These are phyloP conservation scores for Paracoccidioides brasiliensis DNA, from an alignment of 2,329 filamentous ascomycete genomes.

Conservation along the genomic window DNA sequence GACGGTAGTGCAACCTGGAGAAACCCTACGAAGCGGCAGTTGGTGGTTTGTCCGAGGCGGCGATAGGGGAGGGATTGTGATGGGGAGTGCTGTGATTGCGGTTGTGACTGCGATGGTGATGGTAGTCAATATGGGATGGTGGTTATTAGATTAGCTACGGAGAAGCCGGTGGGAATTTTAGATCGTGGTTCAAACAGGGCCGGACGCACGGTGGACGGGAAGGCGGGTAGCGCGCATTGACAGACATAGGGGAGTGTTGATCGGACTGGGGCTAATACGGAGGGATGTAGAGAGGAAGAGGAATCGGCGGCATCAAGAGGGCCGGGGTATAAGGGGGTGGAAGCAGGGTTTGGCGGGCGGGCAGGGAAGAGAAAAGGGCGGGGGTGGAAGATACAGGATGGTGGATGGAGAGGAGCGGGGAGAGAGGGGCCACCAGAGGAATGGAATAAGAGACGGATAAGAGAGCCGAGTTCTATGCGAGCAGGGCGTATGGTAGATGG, in stretches of 20 bases:
- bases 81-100: background rate
- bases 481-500: background rate
- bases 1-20: constrained; percentile 3
- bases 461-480: constrained; percentile 3
- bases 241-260: background rate
- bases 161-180: background rate
- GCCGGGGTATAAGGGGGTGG: background rate
- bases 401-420: background rate
- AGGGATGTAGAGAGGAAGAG: background rate
- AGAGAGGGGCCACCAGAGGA: constrained; percentile 1
- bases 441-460: constrained; percentile 6
- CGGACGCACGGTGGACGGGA: background rate
- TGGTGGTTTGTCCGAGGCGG: background rate
- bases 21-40: background rate
- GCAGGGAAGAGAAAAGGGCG: background rate
- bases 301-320: background rate
- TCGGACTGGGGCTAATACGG: background rate
- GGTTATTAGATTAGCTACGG: background rate
- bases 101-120: background rate
- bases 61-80: background rate
- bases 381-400: constrained; percentile 2
- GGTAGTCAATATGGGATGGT: background rate
- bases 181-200: background rate
- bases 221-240: constrained; percentile 1
- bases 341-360: constrained; percentile 1